Evolutionary conservation across 83 land plant genomes (phyloP).

Genomic region (Diphasiastrum complanatum): DNA sequence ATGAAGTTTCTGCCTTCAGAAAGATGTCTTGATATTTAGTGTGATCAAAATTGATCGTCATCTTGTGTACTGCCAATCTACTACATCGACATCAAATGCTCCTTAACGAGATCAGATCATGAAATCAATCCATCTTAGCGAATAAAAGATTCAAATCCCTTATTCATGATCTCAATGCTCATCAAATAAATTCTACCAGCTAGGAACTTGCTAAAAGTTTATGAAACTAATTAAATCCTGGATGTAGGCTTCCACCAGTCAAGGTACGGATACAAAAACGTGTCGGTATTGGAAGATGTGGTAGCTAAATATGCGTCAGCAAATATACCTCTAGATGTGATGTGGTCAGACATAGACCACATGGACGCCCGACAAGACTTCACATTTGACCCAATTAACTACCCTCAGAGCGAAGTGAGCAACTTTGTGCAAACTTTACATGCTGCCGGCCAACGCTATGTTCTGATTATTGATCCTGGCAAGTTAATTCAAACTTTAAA

Average conservation of each 20-base stretch:
- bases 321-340: slow-evolving; percentile 64
- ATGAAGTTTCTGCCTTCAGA: too few species aligned
- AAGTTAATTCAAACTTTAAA: too few species aligned
- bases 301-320: slow-evolving; percentile 56
- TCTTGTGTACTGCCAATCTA: neutral
- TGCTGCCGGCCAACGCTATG: slow-evolving; percentile 55
- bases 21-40: too few species aligned
- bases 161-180: too few species aligned
- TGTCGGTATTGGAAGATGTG: slow-evolving; percentile 50
- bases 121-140: neutral
- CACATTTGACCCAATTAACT: slow-evolving; percentile 75
- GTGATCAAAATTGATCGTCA: too few species aligned
- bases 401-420: slow-evolving; percentile 44
- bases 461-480: slow-evolving; percentile 79
- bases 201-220: too few species aligned
- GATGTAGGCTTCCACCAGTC: slow-evolving; percentile 84
- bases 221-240: too few species aligned
- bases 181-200: too few species aligned
- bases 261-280: slow-evolving; percentile 56
- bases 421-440: slow-evolving; percentile 52
- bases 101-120: neutral
- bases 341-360: slow-evolving; percentile 90
- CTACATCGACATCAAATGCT: neutral
- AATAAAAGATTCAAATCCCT: neutral
- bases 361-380: slow-evolving; percentile 85